These are phyloP conservation scores for Claviceps purpurea DNA, from an alignment of 2,329 filamentous ascomycete genomes.

Conservation along the genomic window DNA sequence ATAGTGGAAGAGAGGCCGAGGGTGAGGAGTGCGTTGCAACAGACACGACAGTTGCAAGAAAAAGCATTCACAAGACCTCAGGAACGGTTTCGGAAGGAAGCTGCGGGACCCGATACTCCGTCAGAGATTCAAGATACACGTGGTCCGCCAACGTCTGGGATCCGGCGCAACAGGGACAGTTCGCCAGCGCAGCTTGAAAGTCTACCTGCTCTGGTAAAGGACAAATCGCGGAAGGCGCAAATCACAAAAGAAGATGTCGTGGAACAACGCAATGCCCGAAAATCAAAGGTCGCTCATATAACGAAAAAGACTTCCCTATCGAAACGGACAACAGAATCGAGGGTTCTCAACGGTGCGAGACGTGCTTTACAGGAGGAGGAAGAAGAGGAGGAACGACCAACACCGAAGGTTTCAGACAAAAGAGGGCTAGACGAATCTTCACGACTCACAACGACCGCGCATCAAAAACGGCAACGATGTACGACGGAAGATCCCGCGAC, in stretches of 20 bases:
- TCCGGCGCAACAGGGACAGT: background rate
- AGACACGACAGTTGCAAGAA: background rate
- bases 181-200: background rate
- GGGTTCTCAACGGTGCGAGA: background rate
- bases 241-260: background rate
- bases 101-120: background rate
- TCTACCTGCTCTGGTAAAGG: background rate
- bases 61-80: background rate
- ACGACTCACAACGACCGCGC: background rate
- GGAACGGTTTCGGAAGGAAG: background rate
- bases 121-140: too few relatives aligned
- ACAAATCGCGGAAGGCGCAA: background rate
- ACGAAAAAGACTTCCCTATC: background rate
- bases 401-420: background rate
- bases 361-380: background rate
- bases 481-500: background rate
- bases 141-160: background rate
- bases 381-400: background rate
- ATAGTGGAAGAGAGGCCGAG: slow-evolving; percentile 3
- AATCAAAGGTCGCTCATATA: background rate
- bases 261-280: background rate
- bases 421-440: background rate
- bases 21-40: background rate
- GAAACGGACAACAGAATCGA: background rate
- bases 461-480: background rate